Percentiles rank a stretch among this genome's conserved stretches.
These are phyloP conservation scores for Phanerochaete carnosa DNA, from an alignment of 768 basidiomycete genomes.

Conservation along the genomic window DNA sequence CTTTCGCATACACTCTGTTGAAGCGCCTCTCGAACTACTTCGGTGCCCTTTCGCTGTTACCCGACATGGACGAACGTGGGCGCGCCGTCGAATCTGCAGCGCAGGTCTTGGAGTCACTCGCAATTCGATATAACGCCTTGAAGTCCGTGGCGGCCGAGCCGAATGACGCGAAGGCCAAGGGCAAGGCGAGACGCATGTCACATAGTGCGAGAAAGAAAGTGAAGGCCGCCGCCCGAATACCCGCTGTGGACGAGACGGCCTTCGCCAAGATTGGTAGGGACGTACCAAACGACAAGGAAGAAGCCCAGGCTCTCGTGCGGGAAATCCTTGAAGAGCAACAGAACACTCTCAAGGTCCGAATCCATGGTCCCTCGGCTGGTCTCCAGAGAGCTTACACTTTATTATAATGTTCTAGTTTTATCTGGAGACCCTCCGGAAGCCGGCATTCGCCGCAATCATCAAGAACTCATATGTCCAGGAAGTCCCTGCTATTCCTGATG, in stretches of 20 bases:
- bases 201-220: constrained; percentile 15
- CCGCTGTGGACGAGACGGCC: constrained; percentile 20
- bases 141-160: background rate
- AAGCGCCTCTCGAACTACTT: constrained; percentile 1
- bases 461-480: background rate
- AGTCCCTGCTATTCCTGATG: too few species aligned
- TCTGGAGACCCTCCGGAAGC: constrained; percentile 6
- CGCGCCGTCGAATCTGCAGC: constrained; percentile 1
- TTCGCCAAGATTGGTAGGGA: constrained; percentile 27
- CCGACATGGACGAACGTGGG: background rate
- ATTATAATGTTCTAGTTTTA: background rate
- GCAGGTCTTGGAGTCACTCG: background rate
- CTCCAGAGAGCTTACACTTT: background rate
- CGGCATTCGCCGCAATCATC: background rate
- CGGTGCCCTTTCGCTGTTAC: background rate
- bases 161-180: background rate
- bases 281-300: constrained; percentile 24
- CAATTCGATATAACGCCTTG: background rate
- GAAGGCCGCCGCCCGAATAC: constrained; percentile 12
- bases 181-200: background rate
- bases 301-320: constrained; percentile 13
- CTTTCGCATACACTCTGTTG: background rate
- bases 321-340: constrained; percentile 25
- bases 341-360: constrained; percentile 6
- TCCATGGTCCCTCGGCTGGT: too few species aligned